These are phyloP conservation scores for Fusarium duplospermum DNA, from an alignment of 2,329 filamentous ascomycete genomes.

Conservation along the genomic window DNA sequence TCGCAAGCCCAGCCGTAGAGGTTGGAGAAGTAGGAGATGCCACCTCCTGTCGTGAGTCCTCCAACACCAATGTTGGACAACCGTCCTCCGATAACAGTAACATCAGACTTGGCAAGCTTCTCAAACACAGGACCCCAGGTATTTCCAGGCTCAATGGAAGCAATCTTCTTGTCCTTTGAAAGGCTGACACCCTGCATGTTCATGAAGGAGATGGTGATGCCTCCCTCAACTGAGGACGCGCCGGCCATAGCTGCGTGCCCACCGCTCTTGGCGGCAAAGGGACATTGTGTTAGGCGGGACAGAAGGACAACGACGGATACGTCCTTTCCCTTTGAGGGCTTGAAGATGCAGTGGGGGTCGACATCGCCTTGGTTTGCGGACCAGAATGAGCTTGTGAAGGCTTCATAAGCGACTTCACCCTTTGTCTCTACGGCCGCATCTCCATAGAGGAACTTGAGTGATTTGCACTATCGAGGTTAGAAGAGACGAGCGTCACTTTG, in stretches of 20 bases:
- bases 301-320: constrained; percentile 16
- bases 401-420: background rate
- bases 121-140: constrained; percentile 55
- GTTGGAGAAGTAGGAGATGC: constrained; percentile 56
- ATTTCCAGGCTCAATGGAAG: constrained; percentile 52
- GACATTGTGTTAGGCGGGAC: constrained; percentile 20
- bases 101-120: constrained; percentile 45
- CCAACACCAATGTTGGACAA: constrained; percentile 55
- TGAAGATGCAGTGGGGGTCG: constrained; percentile 26
- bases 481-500: background rate
- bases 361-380: constrained; percentile 19
- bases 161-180: constrained; percentile 45
- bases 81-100: constrained; percentile 54
- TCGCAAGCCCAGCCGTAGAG: constrained; percentile 55
- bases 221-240: constrained; percentile 50
- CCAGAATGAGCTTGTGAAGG: constrained; percentile 18
- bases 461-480: constrained; percentile 8
- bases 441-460: constrained; percentile 27
- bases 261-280: constrained; percentile 56
- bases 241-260: constrained; percentile 57
- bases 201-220: constrained; percentile 52
- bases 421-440: constrained; percentile 12
- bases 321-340: constrained; percentile 4
- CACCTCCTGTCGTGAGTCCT: constrained; percentile 54
- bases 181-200: constrained; percentile 49